Base-by-base conservation (phyloP, 805 yeast species). In the Candida vaughaniae region DNA sequence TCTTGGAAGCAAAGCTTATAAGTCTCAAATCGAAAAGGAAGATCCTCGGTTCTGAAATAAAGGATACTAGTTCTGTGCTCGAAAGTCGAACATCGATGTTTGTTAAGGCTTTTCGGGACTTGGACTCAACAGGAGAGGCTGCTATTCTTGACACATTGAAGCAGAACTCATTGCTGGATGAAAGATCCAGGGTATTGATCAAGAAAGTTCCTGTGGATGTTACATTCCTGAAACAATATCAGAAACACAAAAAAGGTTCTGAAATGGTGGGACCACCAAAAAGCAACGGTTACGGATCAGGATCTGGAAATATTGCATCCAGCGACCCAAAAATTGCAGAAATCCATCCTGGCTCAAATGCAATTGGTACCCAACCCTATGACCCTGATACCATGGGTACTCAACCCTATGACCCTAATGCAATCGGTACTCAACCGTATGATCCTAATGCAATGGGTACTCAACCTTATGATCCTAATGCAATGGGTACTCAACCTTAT, bases 31-130 rank as follows among this genome's bases (percentile, higher is more conserved):
- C 45, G 2, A 70, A 67, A 48, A 65, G 65, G 34, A 44, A 39
- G 8, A 40, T 63, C 3, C 35, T 77, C 0, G 46, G 49, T 7
- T 35, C 45, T 7, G 80, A 75, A 46, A 54, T 75, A 19, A 56
- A 60, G 17, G 66, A 64, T 14, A 65, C 80, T 1, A 67, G 72
- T 45, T 74, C 80, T 2, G 64, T 76, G 3, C 45, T 77, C 17
- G 81, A 76, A 38, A 70, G 75, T 39, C 66, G 61, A 42, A 51
- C 76, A 0, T 68, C 75, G 9, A 63, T 63, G 28, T 72, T 68
- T 41, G 66, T 66, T 11, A 70, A 69, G 25, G 48, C 64, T 18
- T 66, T 73, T 31, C 57, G 56, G 18, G 56, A 54, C 4, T 51
- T 71, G 17, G 77, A 73, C 31, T 38, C 26, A 2, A 45, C 52